Base-by-base conservation (phyloP, 1,284 basidiomycete genomes). In the Cutaneotrichosporon cavernicola region DNA sequence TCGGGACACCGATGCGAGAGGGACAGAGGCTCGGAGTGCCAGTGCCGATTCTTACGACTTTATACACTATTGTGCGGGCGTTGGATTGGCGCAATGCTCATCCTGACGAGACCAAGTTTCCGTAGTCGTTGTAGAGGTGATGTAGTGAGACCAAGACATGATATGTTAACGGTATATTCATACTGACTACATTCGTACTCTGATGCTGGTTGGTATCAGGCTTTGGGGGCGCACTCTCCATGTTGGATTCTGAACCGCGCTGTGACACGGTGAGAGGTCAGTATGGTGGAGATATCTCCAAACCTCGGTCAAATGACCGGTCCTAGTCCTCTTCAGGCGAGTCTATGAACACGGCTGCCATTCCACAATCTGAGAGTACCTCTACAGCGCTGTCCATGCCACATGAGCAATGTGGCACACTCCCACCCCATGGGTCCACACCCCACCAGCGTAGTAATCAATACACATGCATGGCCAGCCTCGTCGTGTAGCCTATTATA, bases 1-100 rank as follows among this genome's bases (percentile, higher is more conserved):
- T 81, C 43, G 78, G 78, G 14, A 79, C 79, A 9, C 81, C 81
- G 4, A 72, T 81, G 11, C 64, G 75, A 34, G 78, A 81, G 64
- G 81, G 77, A 0, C 68, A 76, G 63, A 60, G 80, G n/a, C 71
- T 82, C 9, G 80, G 79, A 46, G 73, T 81, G 18, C 70, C 73
- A 1, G 76, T 78, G 0, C 80, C 79, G 4, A 78, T 75, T 6
- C 60, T 81, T n/a, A 70, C 70, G 14, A 74, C 77, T 75, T 66
- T 80, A 55, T 80, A 80, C 66, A 73, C 71, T 21, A 68, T 80
- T 43, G 64, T 78, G 65, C 76, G 78, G 63, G 79, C 76, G 22
- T 69, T 80, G 18, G 76, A 79, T 58, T 79, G 77, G 71, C 70
- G 73, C 52, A 79, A 79, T 56, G 64, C 68, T 1, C 69, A 79